phyloP scores from a whole-genome alignment of 257 asterid species.

The Plantago elongata region DNA sequence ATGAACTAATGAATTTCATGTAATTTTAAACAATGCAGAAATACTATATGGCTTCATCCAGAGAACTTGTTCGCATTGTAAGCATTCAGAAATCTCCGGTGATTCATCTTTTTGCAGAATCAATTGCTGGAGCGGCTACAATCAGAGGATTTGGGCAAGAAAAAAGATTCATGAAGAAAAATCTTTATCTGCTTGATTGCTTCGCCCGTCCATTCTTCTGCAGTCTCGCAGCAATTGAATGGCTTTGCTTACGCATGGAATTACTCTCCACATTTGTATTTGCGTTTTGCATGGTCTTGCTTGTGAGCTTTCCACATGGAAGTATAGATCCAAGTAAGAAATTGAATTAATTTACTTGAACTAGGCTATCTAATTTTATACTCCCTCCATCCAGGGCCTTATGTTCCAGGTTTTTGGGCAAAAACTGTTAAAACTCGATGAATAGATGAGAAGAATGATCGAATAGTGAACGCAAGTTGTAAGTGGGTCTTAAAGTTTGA shows the following conservation, averaged over 20 bases:
- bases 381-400: too few relatives aligned
- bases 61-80: slow-evolving; percentile 95
- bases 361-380: slow-evolving; percentile 1
- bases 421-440: too few relatives aligned
- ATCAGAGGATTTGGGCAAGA: slow-evolving; percentile 99
- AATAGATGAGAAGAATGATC: too few relatives aligned
- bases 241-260: slow-evolving; percentile 99
- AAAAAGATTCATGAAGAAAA: slow-evolving; percentile 96
- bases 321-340: slow-evolving; percentile 91
- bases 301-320: slow-evolving; percentile 95
- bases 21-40: slow-evolving; percentile 49
- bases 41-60: slow-evolving; percentile 98
- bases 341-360: neutral
- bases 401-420: too few relatives aligned
- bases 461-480: too few relatives aligned
- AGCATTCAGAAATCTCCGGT: slow-evolving; percentile 98
- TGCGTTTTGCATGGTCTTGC: slow-evolving; percentile 94
- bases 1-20: slow-evolving; percentile 12
- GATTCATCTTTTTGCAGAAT: slow-evolving; percentile 89
- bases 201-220: slow-evolving; percentile 97
- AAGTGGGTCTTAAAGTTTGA: too few relatives aligned
- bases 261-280: slow-evolving; percentile 91
- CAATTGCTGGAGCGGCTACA: slow-evolving; percentile 97
- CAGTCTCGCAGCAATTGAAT: slow-evolving; percentile 96
- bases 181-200: slow-evolving; percentile 94